phyloP scores from a whole-genome alignment of 2,329 filamentous ascomycete species.

The Eurotiales sp. region DNA sequence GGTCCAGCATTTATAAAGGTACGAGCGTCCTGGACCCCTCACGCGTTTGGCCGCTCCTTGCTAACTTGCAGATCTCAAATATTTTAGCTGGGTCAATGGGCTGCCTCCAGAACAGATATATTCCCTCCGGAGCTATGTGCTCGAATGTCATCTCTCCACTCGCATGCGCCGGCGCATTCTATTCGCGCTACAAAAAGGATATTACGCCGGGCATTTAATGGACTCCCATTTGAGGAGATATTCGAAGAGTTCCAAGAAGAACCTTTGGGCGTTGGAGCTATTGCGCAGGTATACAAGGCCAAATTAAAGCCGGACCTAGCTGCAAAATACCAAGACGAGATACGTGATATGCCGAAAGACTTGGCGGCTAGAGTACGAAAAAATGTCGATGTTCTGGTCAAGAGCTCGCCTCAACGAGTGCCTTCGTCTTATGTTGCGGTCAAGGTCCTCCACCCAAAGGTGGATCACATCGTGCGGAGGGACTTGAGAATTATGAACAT shows the following conservation, averaged over 20 bases:
- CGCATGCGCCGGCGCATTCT: constrained; percentile 88
- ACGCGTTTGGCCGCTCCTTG: neutral
- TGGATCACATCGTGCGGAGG: constrained; percentile 84
- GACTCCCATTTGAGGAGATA: constrained; percentile 77
- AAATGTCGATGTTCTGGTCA: constrained; percentile 81
- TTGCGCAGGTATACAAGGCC: constrained; percentile 96
- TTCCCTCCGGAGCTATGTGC: constrained; percentile 90
- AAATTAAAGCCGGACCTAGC: constrained; percentile 79
- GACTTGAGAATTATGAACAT: constrained; percentile 92
- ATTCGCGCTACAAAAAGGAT: constrained; percentile 73
- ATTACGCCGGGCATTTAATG: constrained; percentile 76
- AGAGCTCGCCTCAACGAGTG: constrained; percentile 77
- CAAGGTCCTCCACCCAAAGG: constrained; percentile 89
- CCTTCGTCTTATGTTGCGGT: constrained; percentile 91
- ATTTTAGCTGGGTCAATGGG: constrained; percentile 86
- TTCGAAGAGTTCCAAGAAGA: constrained; percentile 92
- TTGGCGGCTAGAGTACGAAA: constrained; percentile 68
- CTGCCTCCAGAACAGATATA: constrained; percentile 91
- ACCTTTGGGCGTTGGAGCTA: constrained; percentile 89
- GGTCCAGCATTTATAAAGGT: constrained; percentile 98
- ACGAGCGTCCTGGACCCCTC: constrained; percentile 13
- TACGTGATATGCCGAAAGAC: constrained; percentile 51
- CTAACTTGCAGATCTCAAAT: neutral
- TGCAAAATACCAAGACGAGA: constrained; percentile 56
- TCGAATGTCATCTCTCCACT: constrained; percentile 92